Conservation (phyloP, 2,329 filamentous ascomycete genomes). For the Exophiala bonariae region DNA sequence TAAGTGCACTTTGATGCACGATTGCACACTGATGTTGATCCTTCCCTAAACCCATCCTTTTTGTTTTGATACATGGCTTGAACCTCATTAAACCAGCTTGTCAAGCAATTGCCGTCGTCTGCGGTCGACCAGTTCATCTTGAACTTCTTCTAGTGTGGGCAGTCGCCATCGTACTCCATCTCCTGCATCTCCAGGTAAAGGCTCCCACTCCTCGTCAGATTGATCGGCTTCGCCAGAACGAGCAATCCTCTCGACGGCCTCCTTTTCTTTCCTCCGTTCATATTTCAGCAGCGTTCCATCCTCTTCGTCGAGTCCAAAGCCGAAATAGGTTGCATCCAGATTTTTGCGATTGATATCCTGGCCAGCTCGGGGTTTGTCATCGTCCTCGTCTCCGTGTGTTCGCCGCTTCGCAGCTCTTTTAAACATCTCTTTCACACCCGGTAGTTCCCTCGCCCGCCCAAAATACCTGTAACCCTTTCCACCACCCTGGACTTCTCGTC, state of each 20-base stretch:
- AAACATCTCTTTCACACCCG: conserved; percentile 94
- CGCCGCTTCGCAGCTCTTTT: conserved; percentile 68
- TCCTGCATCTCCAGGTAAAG: conserved; percentile 81
- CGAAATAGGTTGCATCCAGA: conserved; percentile 94
- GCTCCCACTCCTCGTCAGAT: conserved; percentile 72
- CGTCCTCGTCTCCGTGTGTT: conserved; percentile 67
- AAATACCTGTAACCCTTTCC: conserved; percentile 95
- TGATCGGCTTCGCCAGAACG: conserved; percentile 59
- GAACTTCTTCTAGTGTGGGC: conserved; percentile 87
- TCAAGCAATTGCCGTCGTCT: conserved; percentile 80
- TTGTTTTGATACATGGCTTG: not conserved
- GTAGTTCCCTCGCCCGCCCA: conserved; percentile 82
- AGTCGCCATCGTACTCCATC: conserved; percentile 81
- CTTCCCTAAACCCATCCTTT: not conserved
- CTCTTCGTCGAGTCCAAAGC: conserved; percentile 90
- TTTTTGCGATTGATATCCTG: conserved; percentile 53
- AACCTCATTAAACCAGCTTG: conserved; percentile 57
- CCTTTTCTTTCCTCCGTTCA: conserved; percentile 79
- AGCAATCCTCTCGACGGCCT: conserved; percentile 70
- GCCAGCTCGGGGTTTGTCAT: conserved; percentile 43
- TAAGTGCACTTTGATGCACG: no score
- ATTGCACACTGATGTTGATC: no score
- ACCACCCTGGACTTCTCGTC: conserved; percentile 67
- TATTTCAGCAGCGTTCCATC: conserved; percentile 78
- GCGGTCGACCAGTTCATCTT: conserved; percentile 86